phyloP scores from a whole-genome alignment of 2,329 filamentous ascomycete species.

The Diplodia corticola region DNA sequence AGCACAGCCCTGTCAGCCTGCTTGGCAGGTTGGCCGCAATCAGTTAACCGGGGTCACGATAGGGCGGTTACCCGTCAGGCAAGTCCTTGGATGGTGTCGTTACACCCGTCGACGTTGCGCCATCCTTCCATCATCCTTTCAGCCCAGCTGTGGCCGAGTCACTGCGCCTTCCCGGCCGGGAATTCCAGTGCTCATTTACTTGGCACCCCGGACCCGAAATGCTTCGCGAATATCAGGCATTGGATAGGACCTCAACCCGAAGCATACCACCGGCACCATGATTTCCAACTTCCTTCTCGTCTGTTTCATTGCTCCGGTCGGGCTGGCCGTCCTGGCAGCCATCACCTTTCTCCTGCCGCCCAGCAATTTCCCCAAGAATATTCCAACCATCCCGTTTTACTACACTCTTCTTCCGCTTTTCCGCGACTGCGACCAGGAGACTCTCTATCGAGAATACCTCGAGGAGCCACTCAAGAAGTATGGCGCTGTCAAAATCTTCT shows the following conservation, averaged over 20 bases:
- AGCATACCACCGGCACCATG: background rate
- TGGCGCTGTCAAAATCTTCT: constrained; percentile 53
- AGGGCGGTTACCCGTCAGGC: background rate
- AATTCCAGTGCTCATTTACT: background rate
- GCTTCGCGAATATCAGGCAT: background rate
- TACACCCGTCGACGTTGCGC: background rate
- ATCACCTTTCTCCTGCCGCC: constrained; percentile 18
- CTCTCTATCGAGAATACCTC: constrained; percentile 44
- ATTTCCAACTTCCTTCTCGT: background rate
- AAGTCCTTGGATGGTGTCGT: background rate
- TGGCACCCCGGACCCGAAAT: background rate
- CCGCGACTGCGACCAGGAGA: constrained; percentile 46
- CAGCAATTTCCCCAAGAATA: constrained; percentile 33
- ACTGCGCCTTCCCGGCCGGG: background rate
- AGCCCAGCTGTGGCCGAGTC: background rate
- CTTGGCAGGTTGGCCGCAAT: background rate
- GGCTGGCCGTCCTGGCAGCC: background rate
- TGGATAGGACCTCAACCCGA: background rate
- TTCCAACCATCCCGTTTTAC: constrained; percentile 49
- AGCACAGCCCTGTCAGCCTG: background rate
- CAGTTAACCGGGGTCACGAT: background rate
- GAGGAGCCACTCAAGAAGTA: constrained; percentile 41
- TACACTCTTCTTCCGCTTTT: constrained; percentile 47
- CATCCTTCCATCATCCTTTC: no score
- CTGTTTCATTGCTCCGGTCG: background rate